Evolutionary conservation across 306 rosid species (phyloP).

Genomic region (Abrus precatorius): DNA sequence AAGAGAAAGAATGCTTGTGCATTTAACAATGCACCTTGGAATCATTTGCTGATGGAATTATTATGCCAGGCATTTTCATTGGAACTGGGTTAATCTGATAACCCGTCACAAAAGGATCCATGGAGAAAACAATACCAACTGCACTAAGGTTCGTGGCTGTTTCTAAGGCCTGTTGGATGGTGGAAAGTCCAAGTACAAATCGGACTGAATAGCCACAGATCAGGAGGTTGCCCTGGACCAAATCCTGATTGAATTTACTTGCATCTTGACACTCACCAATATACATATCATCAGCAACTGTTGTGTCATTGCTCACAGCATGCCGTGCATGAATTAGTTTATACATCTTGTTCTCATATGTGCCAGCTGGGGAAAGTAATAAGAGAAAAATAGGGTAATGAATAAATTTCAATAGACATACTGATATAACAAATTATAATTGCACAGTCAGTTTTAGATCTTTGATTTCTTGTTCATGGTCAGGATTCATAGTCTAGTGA

Average conservation of each 20-base stretch:
- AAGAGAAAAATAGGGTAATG: slow-evolving; percentile 28
- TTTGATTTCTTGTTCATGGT: not conserved
- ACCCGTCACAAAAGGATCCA: slow-evolving; percentile 80
- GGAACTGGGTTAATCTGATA: slow-evolving; percentile 93
- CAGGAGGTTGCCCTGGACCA: slow-evolving; percentile 79
- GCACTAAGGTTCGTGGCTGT: slow-evolving; percentile 84
- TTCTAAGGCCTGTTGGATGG: slow-evolving; percentile 75
- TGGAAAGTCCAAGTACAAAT: slow-evolving; percentile 87
- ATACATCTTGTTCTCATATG: slow-evolving; percentile 61
- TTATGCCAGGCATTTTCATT: slow-evolving; percentile 86
- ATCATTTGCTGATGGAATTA: slow-evolving; percentile 78
- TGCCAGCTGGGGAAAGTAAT: slow-evolving; percentile 68
- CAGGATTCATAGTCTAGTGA: not conserved
- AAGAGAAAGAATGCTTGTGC: not conserved
- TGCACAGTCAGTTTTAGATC: slow-evolving; percentile 19
- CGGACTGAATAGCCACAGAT: slow-evolving; percentile 92
- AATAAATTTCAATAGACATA: slow-evolving; percentile 25
- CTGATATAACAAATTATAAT: slow-evolving; percentile 27
- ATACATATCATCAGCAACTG: slow-evolving; percentile 67
- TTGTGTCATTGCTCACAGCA: slow-evolving; percentile 72
- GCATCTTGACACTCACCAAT: slow-evolving; percentile 93
- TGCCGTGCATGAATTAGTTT: slow-evolving; percentile 78
- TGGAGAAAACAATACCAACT: slow-evolving; percentile 83
- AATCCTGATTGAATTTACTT: slow-evolving; percentile 63
- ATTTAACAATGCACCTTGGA: slow-evolving; percentile 70